Evolutionary conservation across 805 yeast genomes (phyloP).

Genomic region (Kluyveromyces lactis): DNA sequence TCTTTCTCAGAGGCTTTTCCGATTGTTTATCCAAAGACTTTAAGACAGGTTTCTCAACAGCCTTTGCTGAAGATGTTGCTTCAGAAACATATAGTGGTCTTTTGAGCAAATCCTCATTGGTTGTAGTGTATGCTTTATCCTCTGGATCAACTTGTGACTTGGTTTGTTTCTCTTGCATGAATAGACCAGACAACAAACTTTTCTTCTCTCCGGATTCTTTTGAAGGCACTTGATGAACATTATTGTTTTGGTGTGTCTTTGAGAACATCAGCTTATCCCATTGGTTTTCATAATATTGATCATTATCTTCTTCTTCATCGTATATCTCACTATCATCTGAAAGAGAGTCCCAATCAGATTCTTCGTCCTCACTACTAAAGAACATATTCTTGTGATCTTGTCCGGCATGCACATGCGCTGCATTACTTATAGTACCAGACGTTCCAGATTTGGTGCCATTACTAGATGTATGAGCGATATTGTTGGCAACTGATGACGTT

Average conservation of each 20-base stretch:
- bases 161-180: conserved; percentile 14
- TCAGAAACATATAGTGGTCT: too few species aligned
- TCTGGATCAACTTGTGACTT: not conserved
- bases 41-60: not conserved
- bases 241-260: conserved; percentile 9
- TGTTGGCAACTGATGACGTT: too few species aligned
- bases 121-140: not conserved
- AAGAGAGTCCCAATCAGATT: conserved; percentile 27
- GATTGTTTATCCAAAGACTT: not conserved
- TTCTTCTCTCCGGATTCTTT: conserved; percentile 17
- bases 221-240: conserved; percentile 5
- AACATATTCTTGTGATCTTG: conserved; percentile 16
- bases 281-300: conserved; percentile 23
- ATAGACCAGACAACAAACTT: conserved; percentile 26
- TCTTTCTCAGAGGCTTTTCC: not conserved
- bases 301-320: conserved; percentile 26
- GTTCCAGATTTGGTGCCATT: not conserved
- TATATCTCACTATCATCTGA: conserved; percentile 21
- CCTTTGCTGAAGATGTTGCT: too few species aligned
- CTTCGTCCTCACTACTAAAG: conserved; percentile 29
- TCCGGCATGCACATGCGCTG: not conserved
- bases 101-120: not conserved
- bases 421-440: too few species aligned
- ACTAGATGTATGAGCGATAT: not conserved
- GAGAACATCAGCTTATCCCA: conserved; percentile 26